Conservation (phyloP, 2,329 filamentous ascomycete genomes). For the Xylariaceae sp. region DNA sequence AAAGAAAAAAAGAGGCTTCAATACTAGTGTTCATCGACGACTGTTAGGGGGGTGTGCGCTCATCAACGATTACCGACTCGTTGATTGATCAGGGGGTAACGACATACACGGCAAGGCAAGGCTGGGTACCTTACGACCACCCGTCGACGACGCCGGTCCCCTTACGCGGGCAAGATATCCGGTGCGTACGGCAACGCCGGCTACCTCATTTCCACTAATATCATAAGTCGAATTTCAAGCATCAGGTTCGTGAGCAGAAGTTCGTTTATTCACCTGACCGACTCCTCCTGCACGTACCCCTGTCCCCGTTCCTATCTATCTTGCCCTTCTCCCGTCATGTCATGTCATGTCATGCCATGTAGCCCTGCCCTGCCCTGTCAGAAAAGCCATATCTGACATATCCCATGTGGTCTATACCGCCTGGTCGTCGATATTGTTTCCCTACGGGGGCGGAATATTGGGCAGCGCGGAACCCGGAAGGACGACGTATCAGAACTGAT, state of each 20-base stretch:
- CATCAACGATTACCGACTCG: slow-evolving; percentile 21
- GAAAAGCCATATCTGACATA: slow-evolving; percentile 30
- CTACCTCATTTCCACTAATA: too few species aligned
- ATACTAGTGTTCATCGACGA: slow-evolving; percentile 14
- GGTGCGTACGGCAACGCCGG: too few species aligned
- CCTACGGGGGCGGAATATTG: slow-evolving; percentile 8
- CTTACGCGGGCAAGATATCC: neutral
- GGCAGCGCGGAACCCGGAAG: slow-evolving; percentile 6
- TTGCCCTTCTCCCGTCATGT: slow-evolving; percentile 2
- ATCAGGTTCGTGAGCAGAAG: slow-evolving; percentile 28
- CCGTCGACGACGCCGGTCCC: too few species aligned
- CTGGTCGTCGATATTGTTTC: slow-evolving; percentile 12
- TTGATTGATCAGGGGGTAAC: slow-evolving; percentile 1
- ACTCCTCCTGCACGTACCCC: slow-evolving; percentile 26
- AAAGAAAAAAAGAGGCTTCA: too few species aligned
- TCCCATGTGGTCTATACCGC: slow-evolving; percentile 19
- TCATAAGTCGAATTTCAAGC: slow-evolving; percentile 1
- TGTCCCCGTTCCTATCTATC: slow-evolving; percentile 2
- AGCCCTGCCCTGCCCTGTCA: slow-evolving; percentile 19
- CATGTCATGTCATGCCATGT: slow-evolving; percentile 9
- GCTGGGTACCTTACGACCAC: neutral
- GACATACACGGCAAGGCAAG: slow-evolving; percentile 1
- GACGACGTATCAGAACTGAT: slow-evolving; percentile 18
- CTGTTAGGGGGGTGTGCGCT: slow-evolving; percentile 25
- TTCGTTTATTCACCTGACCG: slow-evolving; percentile 28